Base-by-base conservation (phyloP, 2,329 filamentous ascomycete genomes). In the Aspergillus sp. region DNA sequence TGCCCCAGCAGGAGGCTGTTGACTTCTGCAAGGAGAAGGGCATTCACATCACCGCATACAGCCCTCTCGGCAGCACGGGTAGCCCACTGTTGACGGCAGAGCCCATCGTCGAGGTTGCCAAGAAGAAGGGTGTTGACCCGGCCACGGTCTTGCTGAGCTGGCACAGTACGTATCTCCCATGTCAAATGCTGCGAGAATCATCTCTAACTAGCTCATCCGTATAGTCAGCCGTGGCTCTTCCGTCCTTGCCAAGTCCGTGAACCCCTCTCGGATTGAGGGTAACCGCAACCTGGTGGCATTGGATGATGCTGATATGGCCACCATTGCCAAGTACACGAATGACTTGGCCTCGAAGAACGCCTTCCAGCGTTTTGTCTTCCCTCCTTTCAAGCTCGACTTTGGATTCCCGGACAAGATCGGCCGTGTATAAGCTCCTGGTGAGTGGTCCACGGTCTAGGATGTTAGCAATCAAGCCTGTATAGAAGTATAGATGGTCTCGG, bases 341-440 rank as follows among this genome's bases (percentile, higher is more conserved):
- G 67, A 73, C 13, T 62, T 75, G 42, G 71, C 70, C 8, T 70
- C 71, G 41, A 73, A 58, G 51, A 74, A 75, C 44, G 64, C 68
- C 48, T 69, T 74, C 62, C 69, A 73, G 60, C 73, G 76, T 53
- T 90, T 85, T 63, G 86, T 90, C 36, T 90, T 88, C 73, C 88
- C 88, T 65, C 84, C 87, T 0, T 90, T 90, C 69, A 86, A 86
- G 2, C 76, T 89, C 52, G 81, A 88, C 69, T 88, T 91, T 73
- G 88, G 88, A 2, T 90, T 90, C 79, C 88, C 87, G n/a, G 88
- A 90, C 72, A 88, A 88, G 82, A 44, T 53, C 21, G 36, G 17
- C 25, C 47, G 47, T 2, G 47, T 50, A 50, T 50, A 50, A 50
- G 25, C 23, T 27, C 23, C 23, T 49, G 44, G 23, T 11, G 47